A percentile compares a stretch with the other conserved stretches of the same genome.
Conservation (phyloP, 202 grass and related monocot species). For the Cymbopogon flexuosus region DNA sequence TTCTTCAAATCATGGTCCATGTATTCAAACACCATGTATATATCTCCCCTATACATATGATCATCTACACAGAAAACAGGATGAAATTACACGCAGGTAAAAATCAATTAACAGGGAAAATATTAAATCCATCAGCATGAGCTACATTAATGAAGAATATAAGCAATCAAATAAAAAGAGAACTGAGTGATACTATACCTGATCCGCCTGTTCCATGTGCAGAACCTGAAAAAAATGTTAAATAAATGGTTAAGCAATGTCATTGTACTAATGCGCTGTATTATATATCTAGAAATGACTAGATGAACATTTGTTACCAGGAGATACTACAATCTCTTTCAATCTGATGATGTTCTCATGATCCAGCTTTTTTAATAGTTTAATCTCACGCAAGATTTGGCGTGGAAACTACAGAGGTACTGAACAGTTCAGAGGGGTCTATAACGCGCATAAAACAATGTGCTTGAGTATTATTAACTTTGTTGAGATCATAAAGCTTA, state of each 20-base stretch:
- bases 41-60: slow-evolving; percentile 58
- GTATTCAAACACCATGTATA: slow-evolving; percentile 74
- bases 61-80: slow-evolving; percentile 38
- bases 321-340: slow-evolving; percentile 65
- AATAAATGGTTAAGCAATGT: background rate
- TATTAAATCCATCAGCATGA: background rate
- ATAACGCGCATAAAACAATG: slow-evolving; percentile 17
- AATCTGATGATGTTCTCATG: slow-evolving; percentile 68
- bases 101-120: background rate
- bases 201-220: slow-evolving; percentile 41
- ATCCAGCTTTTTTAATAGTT: slow-evolving; percentile 63
- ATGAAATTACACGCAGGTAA: background rate
- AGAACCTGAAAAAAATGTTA: slow-evolving; percentile 39
- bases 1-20: slow-evolving; percentile 71
- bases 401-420: slow-evolving; percentile 54
- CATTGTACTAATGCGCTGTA: slow-evolving; percentile 4
- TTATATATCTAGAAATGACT: slow-evolving; percentile 25
- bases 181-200: slow-evolving; percentile 30
- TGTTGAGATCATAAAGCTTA: slow-evolving; percentile 33
- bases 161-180: slow-evolving; percentile 20
- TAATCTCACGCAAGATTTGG: slow-evolving; percentile 62
- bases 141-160: slow-evolving; percentile 7
- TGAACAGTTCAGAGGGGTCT: slow-evolving; percentile 27
- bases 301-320: slow-evolving; percentile 52
- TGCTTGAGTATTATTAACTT: slow-evolving; percentile 12